phyloP scores from a whole-genome alignment of 2,329 filamentous ascomycete species.

The Acephala macrosclerotiorum region DNA sequence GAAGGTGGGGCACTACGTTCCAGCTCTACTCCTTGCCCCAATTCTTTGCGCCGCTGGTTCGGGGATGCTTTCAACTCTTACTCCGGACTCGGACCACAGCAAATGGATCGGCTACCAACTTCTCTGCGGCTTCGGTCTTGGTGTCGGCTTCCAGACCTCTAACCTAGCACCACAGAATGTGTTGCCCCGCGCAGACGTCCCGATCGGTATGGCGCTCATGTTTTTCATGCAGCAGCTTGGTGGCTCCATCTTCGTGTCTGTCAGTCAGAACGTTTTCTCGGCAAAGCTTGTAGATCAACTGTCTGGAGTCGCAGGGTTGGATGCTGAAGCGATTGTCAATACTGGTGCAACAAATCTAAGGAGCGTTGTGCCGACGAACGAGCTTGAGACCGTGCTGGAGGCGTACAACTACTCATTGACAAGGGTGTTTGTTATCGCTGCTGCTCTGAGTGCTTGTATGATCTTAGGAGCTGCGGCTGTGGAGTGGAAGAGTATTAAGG shows the following conservation, averaged over 20 bases:
- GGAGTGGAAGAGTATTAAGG: constrained; percentile 64
- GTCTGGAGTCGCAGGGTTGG: constrained; percentile 29
- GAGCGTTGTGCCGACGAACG: constrained; percentile 55
- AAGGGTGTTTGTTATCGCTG: constrained; percentile 60
- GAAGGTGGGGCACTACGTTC: constrained; percentile 40
- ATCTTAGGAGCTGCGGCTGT: constrained; percentile 56
- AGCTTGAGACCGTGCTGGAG: constrained; percentile 57
- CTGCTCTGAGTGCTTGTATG: constrained; percentile 54
- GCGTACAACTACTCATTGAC: constrained; percentile 65
- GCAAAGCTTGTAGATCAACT: constrained; percentile 27
- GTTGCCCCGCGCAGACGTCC: constrained; percentile 56
- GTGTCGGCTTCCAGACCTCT: constrained; percentile 63
- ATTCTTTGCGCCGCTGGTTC: constrained; percentile 47
- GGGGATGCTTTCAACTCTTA: constrained; percentile 50
- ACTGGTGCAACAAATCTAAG: constrained; percentile 66
- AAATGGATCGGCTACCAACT: constrained; percentile 66
- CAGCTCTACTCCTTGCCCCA: constrained; percentile 35
- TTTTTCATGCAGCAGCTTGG: constrained; percentile 65
- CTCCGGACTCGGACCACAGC: constrained; percentile 42
- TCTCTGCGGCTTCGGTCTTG: constrained; percentile 59
- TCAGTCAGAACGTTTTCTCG: constrained; percentile 56
- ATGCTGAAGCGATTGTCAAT: constrained; percentile 50
- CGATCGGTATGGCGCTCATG: constrained; percentile 59
- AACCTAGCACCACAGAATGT: constrained; percentile 62
- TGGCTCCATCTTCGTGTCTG: constrained; percentile 61